phyloP scores from a whole-genome alignment of 2,329 filamentous ascomycete species.

The Paecilomyces niveus region DNA sequence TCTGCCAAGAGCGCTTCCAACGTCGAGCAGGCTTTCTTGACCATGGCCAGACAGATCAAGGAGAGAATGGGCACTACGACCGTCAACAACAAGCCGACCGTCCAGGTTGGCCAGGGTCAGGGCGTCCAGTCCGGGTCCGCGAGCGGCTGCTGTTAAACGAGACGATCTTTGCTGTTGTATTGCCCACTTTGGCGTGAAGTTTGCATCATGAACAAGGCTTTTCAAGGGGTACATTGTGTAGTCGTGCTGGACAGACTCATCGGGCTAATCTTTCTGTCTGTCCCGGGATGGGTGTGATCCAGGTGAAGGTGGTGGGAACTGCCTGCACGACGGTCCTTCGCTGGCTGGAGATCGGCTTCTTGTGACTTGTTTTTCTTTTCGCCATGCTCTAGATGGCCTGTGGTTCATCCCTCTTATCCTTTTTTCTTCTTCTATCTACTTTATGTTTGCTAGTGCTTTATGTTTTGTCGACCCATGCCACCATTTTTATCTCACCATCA shows the following conservation, averaged over 20 bases:
- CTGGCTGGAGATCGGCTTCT: conserved; percentile 9
- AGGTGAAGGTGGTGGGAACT: background rate
- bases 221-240: conserved; percentile 1
- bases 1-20: conserved; percentile 99
- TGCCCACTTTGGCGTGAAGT: conserved; percentile 9
- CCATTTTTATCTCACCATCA: conserved; percentile 9
- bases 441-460: conserved; percentile 6
- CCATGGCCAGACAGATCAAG: conserved; percentile 99
- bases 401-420: conserved; percentile 14
- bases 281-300: background rate
- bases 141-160: conserved; percentile 79
- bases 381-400: conserved; percentile 27
- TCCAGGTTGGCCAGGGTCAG: conserved; percentile 91
- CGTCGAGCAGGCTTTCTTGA: conserved; percentile 98
- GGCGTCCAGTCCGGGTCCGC: conserved; percentile 82
- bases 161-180: conserved; percentile 3
- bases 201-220: conserved; percentile 8
- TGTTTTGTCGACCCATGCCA: conserved; percentile 10
- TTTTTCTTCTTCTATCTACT: conserved; percentile 4
- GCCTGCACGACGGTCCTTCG: background rate
- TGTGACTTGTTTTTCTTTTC: conserved; percentile 13
- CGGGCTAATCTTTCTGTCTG: background rate
- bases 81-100: conserved; percentile 97
- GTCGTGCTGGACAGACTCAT: conserved; percentile 5
- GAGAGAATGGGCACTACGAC: conserved; percentile 97